phyloP scores from a whole-genome alignment of 2,329 filamentous ascomycete genomes.

The Diatrype stigma region DNA sequence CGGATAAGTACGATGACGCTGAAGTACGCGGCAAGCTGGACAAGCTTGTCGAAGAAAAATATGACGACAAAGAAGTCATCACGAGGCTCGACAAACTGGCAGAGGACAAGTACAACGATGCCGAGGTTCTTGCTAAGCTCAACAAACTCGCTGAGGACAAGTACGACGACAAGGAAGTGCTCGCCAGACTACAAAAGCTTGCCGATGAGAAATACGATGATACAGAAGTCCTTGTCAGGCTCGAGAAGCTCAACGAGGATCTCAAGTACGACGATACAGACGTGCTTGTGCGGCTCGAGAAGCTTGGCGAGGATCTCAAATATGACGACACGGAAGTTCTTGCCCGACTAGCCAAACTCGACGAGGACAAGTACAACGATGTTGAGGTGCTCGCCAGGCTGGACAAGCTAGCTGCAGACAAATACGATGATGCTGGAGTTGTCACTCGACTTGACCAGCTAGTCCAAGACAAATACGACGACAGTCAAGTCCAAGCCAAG shows the following conservation, averaged over 20 bases:
- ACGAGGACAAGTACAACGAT: constrained; percentile 5
- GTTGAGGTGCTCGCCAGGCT: constrained; percentile 3
- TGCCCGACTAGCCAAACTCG: constrained; percentile 21
- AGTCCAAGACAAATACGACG: constrained; percentile 2
- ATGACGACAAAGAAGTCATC: constrained; percentile 1
- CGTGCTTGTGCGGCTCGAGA: neutral
- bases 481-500: neutral
- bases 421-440: neutral
- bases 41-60: neutral
- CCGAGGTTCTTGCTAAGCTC: constrained; percentile 4
- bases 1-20: constrained; percentile 4
- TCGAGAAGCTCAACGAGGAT: constrained; percentile 22
- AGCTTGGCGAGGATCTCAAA: neutral
- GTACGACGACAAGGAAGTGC: neutral
- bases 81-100: constrained; percentile 21
- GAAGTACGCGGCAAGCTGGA: constrained; percentile 1
- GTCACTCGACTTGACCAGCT: constrained; percentile 28
- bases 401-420: constrained; percentile 30
- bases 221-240: constrained; percentile 21
- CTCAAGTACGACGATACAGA: neutral
- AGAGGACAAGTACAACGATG: constrained; percentile 4
- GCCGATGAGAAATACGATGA: constrained; percentile 5
- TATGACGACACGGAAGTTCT: constrained; percentile 1
- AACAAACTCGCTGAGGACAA: constrained; percentile 30
- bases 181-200: constrained; percentile 27